Evolutionary conservation across 805 yeast genomes (phyloP).

Genomic region (Nakazawaea ishiwadae): DNA sequence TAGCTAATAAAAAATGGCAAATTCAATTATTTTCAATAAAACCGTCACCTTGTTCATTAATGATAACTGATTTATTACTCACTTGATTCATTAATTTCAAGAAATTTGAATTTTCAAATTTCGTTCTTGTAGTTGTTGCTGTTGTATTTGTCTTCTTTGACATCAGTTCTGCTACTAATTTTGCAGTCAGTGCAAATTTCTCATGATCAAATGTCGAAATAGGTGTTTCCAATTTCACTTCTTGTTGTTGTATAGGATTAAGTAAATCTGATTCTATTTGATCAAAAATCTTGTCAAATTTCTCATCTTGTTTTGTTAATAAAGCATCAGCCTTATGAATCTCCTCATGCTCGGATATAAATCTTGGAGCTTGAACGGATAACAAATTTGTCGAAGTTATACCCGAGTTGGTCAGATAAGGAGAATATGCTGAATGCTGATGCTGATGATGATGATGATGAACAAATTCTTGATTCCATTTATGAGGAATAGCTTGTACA

Average conservation of each 20-base stretch:
- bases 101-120: constrained; percentile 36
- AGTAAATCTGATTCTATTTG: constrained; percentile 21
- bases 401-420: not conserved
- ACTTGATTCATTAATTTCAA: constrained; percentile 36
- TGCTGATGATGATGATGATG: constrained; percentile 7
- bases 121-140: constrained; percentile 15
- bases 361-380: not conserved
- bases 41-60: constrained; percentile 29
- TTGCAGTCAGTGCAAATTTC: constrained; percentile 35
- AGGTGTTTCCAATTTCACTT: constrained; percentile 9
- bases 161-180: constrained; percentile 34
- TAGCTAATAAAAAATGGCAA: no score
- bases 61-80: constrained; percentile 33
- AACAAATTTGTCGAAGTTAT: constrained; percentile 1
- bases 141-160: constrained; percentile 17
- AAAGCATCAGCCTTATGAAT: constrained; percentile 2
- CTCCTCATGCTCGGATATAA: constrained; percentile 9
- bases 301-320: constrained; percentile 4
- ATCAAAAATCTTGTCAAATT: constrained; percentile 24
- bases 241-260: not conserved
- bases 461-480: not conserved
- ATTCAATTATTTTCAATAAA: no score
- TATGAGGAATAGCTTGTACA: not conserved
- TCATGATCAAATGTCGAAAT: constrained; percentile 19
- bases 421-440: constrained; percentile 5